Conservation (phyloP, 2,329 filamentous ascomycete species). For the Calonectria crousiana region DNA sequence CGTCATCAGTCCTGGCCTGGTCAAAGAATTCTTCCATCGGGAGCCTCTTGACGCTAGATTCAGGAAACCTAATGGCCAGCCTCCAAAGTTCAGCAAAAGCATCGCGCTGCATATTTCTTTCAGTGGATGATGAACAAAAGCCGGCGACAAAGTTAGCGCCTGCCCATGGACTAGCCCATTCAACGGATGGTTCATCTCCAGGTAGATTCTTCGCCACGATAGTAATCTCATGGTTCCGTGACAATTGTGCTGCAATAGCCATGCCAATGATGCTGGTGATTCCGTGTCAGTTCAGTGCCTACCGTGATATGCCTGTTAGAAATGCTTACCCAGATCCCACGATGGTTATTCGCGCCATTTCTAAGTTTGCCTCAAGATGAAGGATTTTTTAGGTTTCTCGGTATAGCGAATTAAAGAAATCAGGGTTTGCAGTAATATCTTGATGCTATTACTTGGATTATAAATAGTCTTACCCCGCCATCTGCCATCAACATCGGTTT, state of each 20-base stretch:
- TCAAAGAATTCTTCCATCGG: not conserved
- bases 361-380: not conserved
- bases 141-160: not conserved
- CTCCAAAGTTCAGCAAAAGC: not conserved
- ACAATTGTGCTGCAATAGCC: not conserved
- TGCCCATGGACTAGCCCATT: not conserved
- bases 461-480: not conserved
- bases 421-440: not conserved
- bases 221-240: not conserved
- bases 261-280: not conserved
- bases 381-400: not conserved
- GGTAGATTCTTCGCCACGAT: not conserved
- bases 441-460: not conserved
- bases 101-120: not conserved
- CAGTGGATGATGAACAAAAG: not conserved
- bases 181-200: not conserved
- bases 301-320: too few relatives aligned
- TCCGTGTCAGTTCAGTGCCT: not conserved
- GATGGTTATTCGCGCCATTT: not conserved
- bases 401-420: not conserved
- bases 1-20: not conserved
- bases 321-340: not conserved
- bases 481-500: not conserved
- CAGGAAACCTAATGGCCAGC: not conserved
- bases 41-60: not conserved